Evolutionary conservation across 225 moss, liverwort and hornwort genomes (phyloP).

Genomic region (Polytrichum commune): DNA sequence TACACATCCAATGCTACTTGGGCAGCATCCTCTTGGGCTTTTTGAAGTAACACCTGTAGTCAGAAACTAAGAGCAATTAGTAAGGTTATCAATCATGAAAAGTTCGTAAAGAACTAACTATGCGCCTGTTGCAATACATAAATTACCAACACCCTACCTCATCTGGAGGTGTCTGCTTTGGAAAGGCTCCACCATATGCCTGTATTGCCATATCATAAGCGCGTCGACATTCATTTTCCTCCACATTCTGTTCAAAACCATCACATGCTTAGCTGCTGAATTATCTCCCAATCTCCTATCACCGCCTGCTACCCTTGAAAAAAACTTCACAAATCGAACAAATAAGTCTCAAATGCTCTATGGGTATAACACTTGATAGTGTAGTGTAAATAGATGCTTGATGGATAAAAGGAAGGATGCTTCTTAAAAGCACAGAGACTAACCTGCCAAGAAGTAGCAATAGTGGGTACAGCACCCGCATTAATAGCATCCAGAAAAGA

Average conservation of each 20-base stretch:
- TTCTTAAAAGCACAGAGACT: conserved; percentile 5
- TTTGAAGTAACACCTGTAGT: conserved; percentile 60
- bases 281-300: too few species aligned
- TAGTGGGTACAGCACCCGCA: conserved; percentile 83
- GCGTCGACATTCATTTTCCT: conserved; percentile 95
- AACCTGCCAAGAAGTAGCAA: conserved; percentile 95
- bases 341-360: too few species aligned
- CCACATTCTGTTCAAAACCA: conserved; percentile 65
- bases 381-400: too few species aligned
- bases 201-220: conserved; percentile 73
- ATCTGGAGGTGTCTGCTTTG: conserved; percentile 57
- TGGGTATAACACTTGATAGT: too few species aligned
- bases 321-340: too few species aligned
- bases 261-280: too few species aligned
- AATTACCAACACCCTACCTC: conserved; percentile 28
- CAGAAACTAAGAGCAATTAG: conserved; percentile 2
- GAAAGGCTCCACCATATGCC: conserved; percentile 59
- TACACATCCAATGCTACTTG: conserved; percentile 69
- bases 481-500: conserved; percentile 90
- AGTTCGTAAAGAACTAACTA: too few species aligned
- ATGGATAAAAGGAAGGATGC: too few species aligned
- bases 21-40: conserved; percentile 71
- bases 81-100: neutral
- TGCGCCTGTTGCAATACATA: too few species aligned
- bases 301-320: too few species aligned